Conservation (phyloP, 441 rosid species). For the Cnidoscolus chayamansa region DNA sequence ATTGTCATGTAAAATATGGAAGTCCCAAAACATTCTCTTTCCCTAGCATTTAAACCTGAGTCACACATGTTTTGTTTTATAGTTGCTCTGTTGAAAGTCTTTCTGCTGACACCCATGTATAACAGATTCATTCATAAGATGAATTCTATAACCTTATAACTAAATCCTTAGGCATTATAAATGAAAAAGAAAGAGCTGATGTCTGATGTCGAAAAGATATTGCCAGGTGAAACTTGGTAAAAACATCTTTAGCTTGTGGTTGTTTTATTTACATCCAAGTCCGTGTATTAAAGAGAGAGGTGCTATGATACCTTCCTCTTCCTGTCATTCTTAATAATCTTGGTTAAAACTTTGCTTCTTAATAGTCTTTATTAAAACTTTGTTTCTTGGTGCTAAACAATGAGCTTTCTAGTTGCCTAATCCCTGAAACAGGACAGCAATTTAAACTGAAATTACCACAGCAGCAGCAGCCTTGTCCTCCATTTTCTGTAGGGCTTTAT, state of each 20-base stretch:
- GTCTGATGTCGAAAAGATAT: not conserved
- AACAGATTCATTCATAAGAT: not conserved
- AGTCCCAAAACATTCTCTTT: not conserved
- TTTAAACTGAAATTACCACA: slow-evolving; percentile 38
- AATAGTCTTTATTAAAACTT: not conserved
- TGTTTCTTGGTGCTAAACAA: not conserved
- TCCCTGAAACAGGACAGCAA: not conserved
- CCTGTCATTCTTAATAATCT: not conserved
- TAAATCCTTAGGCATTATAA: not conserved
- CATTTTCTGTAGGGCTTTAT: slow-evolving; percentile 56
- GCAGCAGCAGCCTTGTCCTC: slow-evolving; percentile 60
- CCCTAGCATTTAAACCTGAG: not conserved
- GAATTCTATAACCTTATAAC: not conserved
- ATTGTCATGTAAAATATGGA: not conserved
- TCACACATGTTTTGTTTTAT: not conserved
- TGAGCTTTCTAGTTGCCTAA: not conserved
- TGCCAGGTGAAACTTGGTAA: not conserved
- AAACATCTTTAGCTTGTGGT: not conserved
- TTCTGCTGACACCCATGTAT: not conserved
- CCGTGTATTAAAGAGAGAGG: not conserved
- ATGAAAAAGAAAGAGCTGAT: no score
- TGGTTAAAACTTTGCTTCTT: not conserved
- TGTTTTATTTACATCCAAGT: not conserved
- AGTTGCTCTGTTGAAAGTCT: not conserved
- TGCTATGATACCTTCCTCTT: not conserved